These are phyloP conservation scores for Scenedesmus sp. DNA, from an alignment of 163 green algal genomes.

Conservation along the genomic window DNA sequence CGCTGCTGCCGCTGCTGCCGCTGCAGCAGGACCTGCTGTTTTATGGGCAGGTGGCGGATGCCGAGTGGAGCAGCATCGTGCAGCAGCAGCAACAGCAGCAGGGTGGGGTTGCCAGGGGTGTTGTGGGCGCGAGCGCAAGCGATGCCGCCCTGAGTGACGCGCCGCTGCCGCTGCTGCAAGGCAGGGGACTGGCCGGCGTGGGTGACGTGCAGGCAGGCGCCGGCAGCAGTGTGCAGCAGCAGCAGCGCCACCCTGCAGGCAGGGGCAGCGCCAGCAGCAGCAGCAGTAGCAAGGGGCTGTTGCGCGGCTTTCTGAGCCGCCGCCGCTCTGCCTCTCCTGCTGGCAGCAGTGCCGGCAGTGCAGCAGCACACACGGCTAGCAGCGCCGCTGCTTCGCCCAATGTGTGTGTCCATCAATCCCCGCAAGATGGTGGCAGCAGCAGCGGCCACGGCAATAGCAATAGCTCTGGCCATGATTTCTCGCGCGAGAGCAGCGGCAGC, in stretches of 20 bases:
- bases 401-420: background rate
- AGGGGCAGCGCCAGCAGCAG: background rate
- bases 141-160: background rate
- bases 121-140: background rate
- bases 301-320: background rate
- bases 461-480: too few species aligned
- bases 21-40: constrained; percentile 58
- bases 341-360: background rate
- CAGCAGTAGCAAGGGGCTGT: background rate
- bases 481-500: background rate
- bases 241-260: background rate
- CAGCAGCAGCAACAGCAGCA: constrained; percentile 3
- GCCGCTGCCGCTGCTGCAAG: background rate
- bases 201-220: too few species aligned
- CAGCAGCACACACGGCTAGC: background rate
- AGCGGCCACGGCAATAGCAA: background rate
- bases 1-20: constrained; percentile 36
- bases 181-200: too few species aligned
- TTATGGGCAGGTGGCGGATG: constrained; percentile 55
- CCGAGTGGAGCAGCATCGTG: constrained; percentile 51
- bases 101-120: background rate
- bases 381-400: too few species aligned
- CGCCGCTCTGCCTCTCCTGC: background rate
- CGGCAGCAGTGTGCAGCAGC: background rate
- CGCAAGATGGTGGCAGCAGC: background rate